phyloP scores from a whole-genome alignment of 306 rosid species.

The Morella rubra region DNA sequence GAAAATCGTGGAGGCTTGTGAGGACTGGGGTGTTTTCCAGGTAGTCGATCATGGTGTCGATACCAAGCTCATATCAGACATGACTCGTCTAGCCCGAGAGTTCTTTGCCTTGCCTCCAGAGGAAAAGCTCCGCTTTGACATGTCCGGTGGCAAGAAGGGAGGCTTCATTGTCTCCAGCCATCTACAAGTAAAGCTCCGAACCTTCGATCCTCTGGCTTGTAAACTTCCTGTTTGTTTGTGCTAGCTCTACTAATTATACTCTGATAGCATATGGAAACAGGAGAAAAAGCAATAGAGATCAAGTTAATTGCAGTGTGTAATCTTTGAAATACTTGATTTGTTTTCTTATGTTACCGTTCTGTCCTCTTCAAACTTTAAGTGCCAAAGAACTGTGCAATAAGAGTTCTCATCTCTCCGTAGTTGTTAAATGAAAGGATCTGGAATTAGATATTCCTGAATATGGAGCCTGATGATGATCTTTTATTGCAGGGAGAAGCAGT shows the following conservation, averaged over 20 bases:
- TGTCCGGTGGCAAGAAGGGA: slow-evolving; percentile 93
- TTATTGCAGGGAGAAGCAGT: slow-evolving; percentile 67
- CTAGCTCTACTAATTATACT: too few relatives aligned
- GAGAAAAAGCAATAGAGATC: too few relatives aligned
- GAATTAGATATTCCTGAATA: too few relatives aligned
- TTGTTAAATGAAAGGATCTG: too few relatives aligned
- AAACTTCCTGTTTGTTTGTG: not conserved
- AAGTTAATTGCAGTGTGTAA: too few relatives aligned
- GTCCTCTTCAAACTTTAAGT: too few relatives aligned
- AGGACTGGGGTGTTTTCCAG: slow-evolving; percentile 89
- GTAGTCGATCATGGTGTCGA: slow-evolving; percentile 82
- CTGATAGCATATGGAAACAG: too few relatives aligned
- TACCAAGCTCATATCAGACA: slow-evolving; percentile 42
- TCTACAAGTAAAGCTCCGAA: slow-evolving; percentile 51
- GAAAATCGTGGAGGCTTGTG: slow-evolving; percentile 76
- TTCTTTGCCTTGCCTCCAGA: slow-evolving; percentile 77
- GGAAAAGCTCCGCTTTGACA: slow-evolving; percentile 82
- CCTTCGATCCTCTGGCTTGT: not conserved
- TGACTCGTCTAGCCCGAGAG: slow-evolving; percentile 58
- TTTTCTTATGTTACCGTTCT: too few relatives aligned
- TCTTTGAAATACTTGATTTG: too few relatives aligned
- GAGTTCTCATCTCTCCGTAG: too few relatives aligned
- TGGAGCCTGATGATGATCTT: not conserved
- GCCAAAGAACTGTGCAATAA: too few relatives aligned
- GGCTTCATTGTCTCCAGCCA: slow-evolving; percentile 96